Evolutionary conservation across 2,329 filamentous ascomycete species (phyloP), one percentile per base, ranked within the genome.

Genomic region (Fusarium scirpi): DNA sequence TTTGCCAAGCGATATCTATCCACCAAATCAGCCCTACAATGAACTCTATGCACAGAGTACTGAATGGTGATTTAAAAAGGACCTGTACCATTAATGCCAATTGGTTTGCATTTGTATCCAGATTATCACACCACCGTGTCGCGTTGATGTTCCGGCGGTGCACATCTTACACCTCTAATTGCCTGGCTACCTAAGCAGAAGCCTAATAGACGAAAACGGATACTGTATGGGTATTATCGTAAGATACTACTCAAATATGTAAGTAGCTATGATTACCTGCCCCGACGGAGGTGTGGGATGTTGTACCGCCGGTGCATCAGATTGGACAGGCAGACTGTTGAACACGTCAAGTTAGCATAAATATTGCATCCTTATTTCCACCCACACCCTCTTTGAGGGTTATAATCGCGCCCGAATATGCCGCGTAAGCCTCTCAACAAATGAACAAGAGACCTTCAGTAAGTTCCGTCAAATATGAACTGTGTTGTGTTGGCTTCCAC

Each of bases 1-100:
- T 49, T 57, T 38, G 54, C 54, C 54, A 57, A 57, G 54, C 24
- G n/a, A 57, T 20, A 5, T 27, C 25, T 57, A 57, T 57, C 54
- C 54, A 57, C 44, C 44, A 51, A 40, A 22, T 40, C 54, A 57
- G 54, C 54, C 54, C 54, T 51, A 57, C 5, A 18, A n/a, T 13
- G 13, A 40, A 57, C 30, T 51, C 12, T 29, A 29, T 51, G 18
- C 20, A 27, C 5, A 2, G 6, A 7, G 32, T 10, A 20, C 10
- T 16, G 1, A n/a, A 11, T 13, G 7, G 16, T 13, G 34, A 38
- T 18, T 44, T 11, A 22, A 24, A 10, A 38, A n/a, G 34, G 6
- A n/a, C 34, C 7, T 38, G 34, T 25, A 10, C 20, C 7, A 52
- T 16, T n/a, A 9, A 25, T 38, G 22, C 11, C 2, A n/a, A 38